Percentiles rank a stretch among this genome's conserved stretches.
Evolutionary conservation across 177 flowering plant genomes (phyloP).

Genomic region (Tripterygium wilfordii): DNA sequence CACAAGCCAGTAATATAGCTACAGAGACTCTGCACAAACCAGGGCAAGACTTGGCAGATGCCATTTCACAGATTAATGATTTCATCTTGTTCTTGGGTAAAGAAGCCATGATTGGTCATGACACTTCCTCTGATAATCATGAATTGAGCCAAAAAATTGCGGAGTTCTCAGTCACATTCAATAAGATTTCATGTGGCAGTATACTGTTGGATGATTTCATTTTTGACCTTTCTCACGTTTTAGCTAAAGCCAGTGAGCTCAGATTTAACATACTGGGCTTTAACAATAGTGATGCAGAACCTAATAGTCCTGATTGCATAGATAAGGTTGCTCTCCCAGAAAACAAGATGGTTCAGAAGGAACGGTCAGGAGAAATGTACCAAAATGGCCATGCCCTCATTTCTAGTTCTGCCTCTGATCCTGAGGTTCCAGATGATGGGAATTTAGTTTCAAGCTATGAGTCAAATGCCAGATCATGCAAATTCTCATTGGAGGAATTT

Average conservation of each 20-base stretch:
- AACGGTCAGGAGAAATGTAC: conserved; percentile 37
- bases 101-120: conserved; percentile 46
- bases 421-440: conserved; percentile 63
- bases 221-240: conserved; percentile 59
- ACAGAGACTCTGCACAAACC: conserved; percentile 9
- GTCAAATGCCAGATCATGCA: conserved; percentile 26
- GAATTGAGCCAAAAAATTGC: conserved; percentile 40
- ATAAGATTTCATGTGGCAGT: conserved; percentile 30
- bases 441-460: conserved; percentile 39
- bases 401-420: conserved; percentile 54
- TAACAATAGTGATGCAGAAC: conserved; percentile 50
- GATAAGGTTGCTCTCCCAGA: conserved; percentile 88
- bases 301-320: conserved; percentile 59
- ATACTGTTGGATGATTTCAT: conserved; percentile 49
- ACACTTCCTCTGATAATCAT: conserved; percentile 30
- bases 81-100: conserved; percentile 62
- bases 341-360: conserved; percentile 44
- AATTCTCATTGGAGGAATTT: conserved; percentile 56
- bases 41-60: conserved; percentile 37
- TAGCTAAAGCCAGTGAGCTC: conserved; percentile 53
- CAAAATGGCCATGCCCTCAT: conserved; percentile 40
- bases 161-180: conserved; percentile 43
- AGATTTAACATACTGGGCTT: conserved; percentile 44
- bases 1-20: conserved; percentile 15
- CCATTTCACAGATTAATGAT: conserved; percentile 63